Conservation (phyloP, 257 asterid genomes). For the Ehretia macrophylla region DNA sequence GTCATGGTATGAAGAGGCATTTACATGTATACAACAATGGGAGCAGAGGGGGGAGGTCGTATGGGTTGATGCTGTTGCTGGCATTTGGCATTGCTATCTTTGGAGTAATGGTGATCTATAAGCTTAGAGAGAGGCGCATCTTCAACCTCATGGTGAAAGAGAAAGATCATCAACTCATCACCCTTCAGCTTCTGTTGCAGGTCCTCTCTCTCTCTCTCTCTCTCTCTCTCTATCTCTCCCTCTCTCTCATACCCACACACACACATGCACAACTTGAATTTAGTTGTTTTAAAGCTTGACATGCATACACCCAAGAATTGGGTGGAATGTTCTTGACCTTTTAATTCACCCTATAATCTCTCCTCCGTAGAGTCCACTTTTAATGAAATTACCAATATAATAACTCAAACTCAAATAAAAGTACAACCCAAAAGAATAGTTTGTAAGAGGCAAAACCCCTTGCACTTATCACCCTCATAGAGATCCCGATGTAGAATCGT, state of each 20-base stretch:
- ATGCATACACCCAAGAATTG: too few species aligned
- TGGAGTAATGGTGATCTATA: slow-evolving; percentile 53
- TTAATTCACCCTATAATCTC: too few species aligned
- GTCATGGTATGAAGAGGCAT: slow-evolving; percentile 24
- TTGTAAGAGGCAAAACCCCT: too few species aligned
- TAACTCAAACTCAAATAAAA: too few species aligned
- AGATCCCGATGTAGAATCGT: too few species aligned
- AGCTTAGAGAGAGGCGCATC: slow-evolving; percentile 44
- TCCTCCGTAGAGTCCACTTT: too few species aligned
- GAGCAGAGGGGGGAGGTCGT: slow-evolving; percentile 38
- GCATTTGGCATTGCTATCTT: slow-evolving; percentile 49
- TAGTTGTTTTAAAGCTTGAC: too few species aligned
- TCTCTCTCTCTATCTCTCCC: background rate
- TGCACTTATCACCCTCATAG: too few species aligned
- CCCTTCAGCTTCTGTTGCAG: slow-evolving; percentile 63
- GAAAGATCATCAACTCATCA: slow-evolving; percentile 41
- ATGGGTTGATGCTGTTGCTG: slow-evolving; percentile 33
- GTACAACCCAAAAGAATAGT: too few species aligned
- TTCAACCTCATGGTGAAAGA: slow-evolving; percentile 40
- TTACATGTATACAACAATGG: slow-evolving; percentile 20
- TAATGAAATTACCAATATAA: too few species aligned
- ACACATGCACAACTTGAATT: too few species aligned
- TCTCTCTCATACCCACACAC: background rate
- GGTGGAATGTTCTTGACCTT: too few species aligned
- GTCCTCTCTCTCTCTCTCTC: slow-evolving; percentile 16